Base-by-base conservation (phyloP, 257 asterid genomes). In the Ajuga chamaepitys region DNA sequence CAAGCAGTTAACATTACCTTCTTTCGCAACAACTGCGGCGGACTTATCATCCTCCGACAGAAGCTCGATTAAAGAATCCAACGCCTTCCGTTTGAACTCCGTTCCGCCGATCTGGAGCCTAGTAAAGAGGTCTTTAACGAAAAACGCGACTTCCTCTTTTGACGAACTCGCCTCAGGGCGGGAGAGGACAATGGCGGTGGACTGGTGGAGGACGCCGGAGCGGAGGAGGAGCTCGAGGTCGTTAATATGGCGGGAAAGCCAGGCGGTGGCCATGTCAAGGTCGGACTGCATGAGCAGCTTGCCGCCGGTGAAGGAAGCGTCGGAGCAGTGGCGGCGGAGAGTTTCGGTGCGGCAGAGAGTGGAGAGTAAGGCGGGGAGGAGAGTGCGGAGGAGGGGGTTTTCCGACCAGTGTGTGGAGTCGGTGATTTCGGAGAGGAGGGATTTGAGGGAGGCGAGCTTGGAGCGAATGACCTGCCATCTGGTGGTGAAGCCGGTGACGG, bases 281-380 rank as follows among this genome's bases (percentile, higher is more conserved):
- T 93, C 97, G 38, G 96, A 88, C 70, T 93, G 99, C 99, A 93
- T 93, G 14, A 93, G 75, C 0, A 93, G 95, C 81, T 93, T 93
- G 2, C 97, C 99, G 28, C 88, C 84, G 44, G 62, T 40, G 74
- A 68, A 58, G 13, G 73, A 50, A 65, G 80, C 80, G 78, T 75
- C 81, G 53, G 78, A 77, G 78, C 88, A 86, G 64, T 64, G 82
- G 30, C 13, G 46, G 61, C 79, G 71, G 3, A 92, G 94, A 3
- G 81, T 80, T 9, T 85, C 76, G 16, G 80, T 53, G 35, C 98
- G 93, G 70, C 64, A 68, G 56, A 92, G 82, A 2, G 91, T 89
- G 55, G 89, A 72, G 18, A 73, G 78, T 1, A 89, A 34, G 26
- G 81, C 76, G 0, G 95, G 93, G 1, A 92, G 80, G 34, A 92